Percentiles rank a stretch among this genome's conserved stretches.
Conservation (phyloP, 805 yeast genomes). For the Suhomyces sp. region DNA sequence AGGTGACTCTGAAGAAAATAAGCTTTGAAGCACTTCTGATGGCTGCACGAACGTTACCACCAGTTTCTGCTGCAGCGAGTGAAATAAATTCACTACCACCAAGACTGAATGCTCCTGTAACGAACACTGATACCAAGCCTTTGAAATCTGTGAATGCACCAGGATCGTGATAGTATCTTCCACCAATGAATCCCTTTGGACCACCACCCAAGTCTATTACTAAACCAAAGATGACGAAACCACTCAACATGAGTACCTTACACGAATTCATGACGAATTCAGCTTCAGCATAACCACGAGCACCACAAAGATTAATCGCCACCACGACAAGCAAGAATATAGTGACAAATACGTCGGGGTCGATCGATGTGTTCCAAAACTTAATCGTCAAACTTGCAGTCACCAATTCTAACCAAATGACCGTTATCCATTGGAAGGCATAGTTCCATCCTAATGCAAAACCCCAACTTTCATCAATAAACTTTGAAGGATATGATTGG, state of each 20-base stretch:
- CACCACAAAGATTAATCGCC: slow-evolving; percentile 24
- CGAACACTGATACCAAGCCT: slow-evolving; percentile 29
- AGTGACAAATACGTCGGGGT: slow-evolving; percentile 20
- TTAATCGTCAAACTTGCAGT: slow-evolving; percentile 26
- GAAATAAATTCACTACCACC: slow-evolving; percentile 36
- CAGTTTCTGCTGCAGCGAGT: slow-evolving; percentile 28
- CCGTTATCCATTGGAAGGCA: slow-evolving; percentile 30
- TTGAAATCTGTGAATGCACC: slow-evolving; percentile 29
- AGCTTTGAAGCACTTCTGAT: slow-evolving; percentile 22
- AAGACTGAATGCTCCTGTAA: slow-evolving; percentile 32
- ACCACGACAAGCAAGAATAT: slow-evolving; percentile 23
- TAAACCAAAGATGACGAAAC: slow-evolving; percentile 28
- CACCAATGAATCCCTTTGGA: slow-evolving; percentile 29
- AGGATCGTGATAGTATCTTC: slow-evolving; percentile 32
- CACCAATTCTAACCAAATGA: slow-evolving; percentile 26
- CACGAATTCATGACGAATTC: slow-evolving; percentile 27
- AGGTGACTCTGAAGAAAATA: slow-evolving; percentile 24
- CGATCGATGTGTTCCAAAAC: slow-evolving; percentile 22
- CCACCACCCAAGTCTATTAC: slow-evolving; percentile 26
- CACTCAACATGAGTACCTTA: slow-evolving; percentile 24
- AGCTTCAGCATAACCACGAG: slow-evolving; percentile 28
- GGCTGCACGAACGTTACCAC: slow-evolving; percentile 20
- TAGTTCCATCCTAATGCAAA: slow-evolving; percentile 41
- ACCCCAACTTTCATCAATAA: slow-evolving; percentile 36
- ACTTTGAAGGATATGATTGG: slow-evolving; percentile 27